These are phyloP conservation scores for Cicer yamashitae DNA, from an alignment of 306 rosid species.

Conservation along the genomic window DNA sequence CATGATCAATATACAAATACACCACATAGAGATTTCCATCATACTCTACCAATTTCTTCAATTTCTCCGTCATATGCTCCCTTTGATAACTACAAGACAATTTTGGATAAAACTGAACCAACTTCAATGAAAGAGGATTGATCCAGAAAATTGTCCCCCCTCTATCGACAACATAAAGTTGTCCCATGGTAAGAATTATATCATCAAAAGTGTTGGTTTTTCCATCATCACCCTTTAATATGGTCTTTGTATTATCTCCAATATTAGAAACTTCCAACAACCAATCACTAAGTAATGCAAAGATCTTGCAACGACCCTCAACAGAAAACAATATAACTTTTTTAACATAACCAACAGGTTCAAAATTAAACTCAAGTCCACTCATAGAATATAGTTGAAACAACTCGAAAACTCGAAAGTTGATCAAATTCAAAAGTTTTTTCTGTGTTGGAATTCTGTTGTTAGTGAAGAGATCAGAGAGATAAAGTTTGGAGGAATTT, in stretches of 20 bases:
- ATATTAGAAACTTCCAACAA: neutral
- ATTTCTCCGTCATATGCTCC: neutral
- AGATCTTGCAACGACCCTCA: neutral
- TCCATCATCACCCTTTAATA: neutral
- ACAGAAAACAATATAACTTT: neutral
- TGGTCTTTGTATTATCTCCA: constrained; percentile 6
- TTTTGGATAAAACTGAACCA: constrained; percentile 47
- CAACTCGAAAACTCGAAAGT: constrained; percentile 40
- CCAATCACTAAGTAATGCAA: neutral
- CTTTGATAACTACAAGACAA: no score
- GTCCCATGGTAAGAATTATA: constrained; percentile 43
- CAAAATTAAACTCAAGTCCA: neutral
- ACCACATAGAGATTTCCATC: constrained; percentile 53
- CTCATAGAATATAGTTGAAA: neutral
- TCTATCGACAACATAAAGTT: constrained; percentile 44
- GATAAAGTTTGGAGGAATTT: neutral
- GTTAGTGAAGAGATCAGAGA: constrained; percentile 40
- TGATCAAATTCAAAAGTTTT: constrained; percentile 27
- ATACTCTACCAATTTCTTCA: constrained; percentile 49
- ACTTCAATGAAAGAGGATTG: constrained; percentile 26
- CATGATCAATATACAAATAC: constrained; percentile 24
- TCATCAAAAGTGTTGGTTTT: constrained; percentile 41
- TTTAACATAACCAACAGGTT: neutral
- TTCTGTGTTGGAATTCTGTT: neutral
- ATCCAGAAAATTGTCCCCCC: constrained; percentile 51